Evolutionary conservation across 1,284 basidiomycete genomes (phyloP).

Genomic region (Prillingera fragicola): DNA sequence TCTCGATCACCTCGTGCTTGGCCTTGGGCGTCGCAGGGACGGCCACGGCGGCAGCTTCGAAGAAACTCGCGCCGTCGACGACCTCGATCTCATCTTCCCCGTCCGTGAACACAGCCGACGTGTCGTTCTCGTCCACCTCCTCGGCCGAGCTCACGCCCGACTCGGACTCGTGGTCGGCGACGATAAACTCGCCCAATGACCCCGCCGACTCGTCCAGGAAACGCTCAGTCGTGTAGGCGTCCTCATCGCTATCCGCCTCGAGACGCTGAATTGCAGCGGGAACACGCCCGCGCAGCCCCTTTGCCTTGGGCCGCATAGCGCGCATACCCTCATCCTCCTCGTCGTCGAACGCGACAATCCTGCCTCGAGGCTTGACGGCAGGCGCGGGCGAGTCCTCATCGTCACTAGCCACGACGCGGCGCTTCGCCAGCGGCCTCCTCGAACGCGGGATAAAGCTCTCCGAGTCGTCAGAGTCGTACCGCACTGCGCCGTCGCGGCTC

Average conservation of each 20-base stretch:
- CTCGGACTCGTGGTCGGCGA: conserved; percentile 32
- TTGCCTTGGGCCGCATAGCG: background rate
- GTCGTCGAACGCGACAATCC: background rate
- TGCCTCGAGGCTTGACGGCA: background rate
- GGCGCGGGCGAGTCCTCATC: background rate
- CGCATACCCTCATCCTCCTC: no score
- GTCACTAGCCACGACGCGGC: background rate
- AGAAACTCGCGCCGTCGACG: background rate
- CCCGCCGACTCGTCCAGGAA: conserved; percentile 30
- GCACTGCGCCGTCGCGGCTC: background rate
- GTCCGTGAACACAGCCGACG: background rate
- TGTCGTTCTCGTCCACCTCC: conserved; percentile 3
- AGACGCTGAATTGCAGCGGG: background rate
- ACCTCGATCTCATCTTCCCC: conserved; percentile 7
- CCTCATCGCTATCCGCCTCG: conserved; percentile 8
- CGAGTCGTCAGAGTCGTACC: background rate
- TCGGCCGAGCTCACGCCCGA: conserved; percentile 6
- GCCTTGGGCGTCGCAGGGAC: background rate
- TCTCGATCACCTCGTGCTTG: conserved; percentile 1
- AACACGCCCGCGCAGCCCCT: background rate
- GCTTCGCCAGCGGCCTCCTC: background rate
- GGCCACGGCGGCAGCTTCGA: no score
- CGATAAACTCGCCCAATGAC: conserved; percentile 41
- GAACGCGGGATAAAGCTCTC: background rate
- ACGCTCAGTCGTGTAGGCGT: conserved; percentile 11